Conservation (phyloP, 179 eudicot genomes). For the Gypsophila paniculata region DNA sequence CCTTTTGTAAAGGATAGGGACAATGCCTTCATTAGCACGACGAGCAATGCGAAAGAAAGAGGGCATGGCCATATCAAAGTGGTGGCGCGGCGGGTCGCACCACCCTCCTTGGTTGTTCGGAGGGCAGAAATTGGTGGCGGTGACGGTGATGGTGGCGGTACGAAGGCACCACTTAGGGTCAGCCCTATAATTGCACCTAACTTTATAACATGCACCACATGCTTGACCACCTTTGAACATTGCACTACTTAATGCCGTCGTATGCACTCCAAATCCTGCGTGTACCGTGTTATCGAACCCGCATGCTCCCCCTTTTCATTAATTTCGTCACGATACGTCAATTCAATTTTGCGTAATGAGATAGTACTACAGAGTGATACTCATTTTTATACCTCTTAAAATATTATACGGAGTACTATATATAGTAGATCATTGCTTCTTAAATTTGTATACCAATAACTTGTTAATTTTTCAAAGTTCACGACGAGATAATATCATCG, state of each 20-base stretch:
- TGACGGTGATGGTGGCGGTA: constrained; percentile 31
- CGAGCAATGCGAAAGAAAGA: constrained; percentile 55
- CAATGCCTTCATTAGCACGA: constrained; percentile 52
- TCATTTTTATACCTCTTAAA: no score
- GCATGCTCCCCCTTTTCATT: constrained; percentile 63
- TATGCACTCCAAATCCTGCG: constrained; percentile 62
- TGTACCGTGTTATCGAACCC: constrained; percentile 59
- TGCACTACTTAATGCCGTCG: constrained; percentile 56
- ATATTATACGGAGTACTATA: no score
- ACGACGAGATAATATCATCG: no score
- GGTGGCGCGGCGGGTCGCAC: constrained; percentile 62
- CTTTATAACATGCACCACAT: constrained; percentile 67
- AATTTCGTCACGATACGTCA: no score
- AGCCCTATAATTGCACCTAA: constrained; percentile 40
- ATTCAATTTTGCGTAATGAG: no score
- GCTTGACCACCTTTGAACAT: constrained; percentile 54
- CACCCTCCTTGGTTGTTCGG: constrained; percentile 73
- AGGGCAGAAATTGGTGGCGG: constrained; percentile 85
- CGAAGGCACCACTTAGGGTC: constrained; percentile 62
- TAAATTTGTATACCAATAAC: no score
- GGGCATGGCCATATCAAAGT: constrained; percentile 71
- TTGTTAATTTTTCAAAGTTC: no score
- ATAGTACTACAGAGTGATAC: no score
- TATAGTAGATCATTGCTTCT: no score
- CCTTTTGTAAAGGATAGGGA: constrained; percentile 58